Evolutionary conservation across 345 rosid species (phyloP).

Genomic region (Brassica incana): DNA sequence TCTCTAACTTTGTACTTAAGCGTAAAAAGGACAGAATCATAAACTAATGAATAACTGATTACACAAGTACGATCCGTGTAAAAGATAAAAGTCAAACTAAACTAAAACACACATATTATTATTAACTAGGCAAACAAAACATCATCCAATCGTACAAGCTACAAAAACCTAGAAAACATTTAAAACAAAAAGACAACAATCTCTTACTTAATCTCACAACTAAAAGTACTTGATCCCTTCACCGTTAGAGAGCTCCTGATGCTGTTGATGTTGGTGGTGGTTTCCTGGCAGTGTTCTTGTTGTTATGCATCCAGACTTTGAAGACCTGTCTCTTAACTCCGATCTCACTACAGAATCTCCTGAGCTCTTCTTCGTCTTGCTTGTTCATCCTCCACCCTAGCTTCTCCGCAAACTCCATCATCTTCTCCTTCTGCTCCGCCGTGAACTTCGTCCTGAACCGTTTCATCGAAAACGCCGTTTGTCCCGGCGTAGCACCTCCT

Average conservation of each 20-base stretch:
- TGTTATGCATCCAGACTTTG: slow-evolving; percentile 92
- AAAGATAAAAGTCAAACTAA: slow-evolving; percentile 12
- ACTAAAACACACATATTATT: slow-evolving; percentile 1
- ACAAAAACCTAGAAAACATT: slow-evolving; percentile 37
- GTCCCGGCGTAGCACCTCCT: slow-evolving; percentile 37
- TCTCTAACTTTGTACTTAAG: slow-evolving; percentile 17
- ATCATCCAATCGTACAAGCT: slow-evolving; percentile 41
- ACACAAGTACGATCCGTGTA: slow-evolving; percentile 26
- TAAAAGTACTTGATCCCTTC: too few relatives aligned
- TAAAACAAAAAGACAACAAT: not conserved
- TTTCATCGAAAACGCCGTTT: slow-evolving; percentile 50
- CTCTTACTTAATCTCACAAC: slow-evolving; percentile 20
- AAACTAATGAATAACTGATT: slow-evolving; percentile 26
- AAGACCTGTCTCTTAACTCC: slow-evolving; percentile 74
- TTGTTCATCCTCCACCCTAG: slow-evolving; percentile 77
- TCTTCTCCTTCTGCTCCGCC: slow-evolving; percentile 69
- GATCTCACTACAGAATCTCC: slow-evolving; percentile 60
- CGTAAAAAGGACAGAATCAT: slow-evolving; percentile 34
- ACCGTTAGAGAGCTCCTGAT: slow-evolving; percentile 12
- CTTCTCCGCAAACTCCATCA: slow-evolving; percentile 78
- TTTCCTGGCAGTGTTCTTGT: slow-evolving; percentile 64
- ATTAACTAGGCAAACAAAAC: slow-evolving; percentile 35
- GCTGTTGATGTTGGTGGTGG: slow-evolving; percentile 19
- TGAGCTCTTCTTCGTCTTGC: slow-evolving; percentile 69
- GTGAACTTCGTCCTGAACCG: slow-evolving; percentile 67